Evolutionary conservation across 2,329 filamentous ascomycete genomes (phyloP).

Genomic region (Emergomyces pasteurianus): DNA sequence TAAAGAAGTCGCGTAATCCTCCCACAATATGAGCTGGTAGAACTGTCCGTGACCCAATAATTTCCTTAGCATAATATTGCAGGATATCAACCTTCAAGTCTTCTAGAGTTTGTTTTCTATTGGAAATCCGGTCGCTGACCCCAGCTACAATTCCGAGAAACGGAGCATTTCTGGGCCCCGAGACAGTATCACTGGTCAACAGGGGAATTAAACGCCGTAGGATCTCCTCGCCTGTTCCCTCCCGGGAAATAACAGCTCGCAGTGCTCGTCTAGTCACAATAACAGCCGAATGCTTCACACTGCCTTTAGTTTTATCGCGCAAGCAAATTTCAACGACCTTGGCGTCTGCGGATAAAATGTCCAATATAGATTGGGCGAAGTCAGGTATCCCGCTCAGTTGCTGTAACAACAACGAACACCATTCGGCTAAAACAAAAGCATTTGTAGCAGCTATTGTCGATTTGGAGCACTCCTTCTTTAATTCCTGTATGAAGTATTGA

Average conservation of each 20-base stretch:
- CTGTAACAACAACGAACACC: slow-evolving; percentile 71
- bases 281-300: slow-evolving; percentile 60
- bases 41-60: slow-evolving; percentile 63
- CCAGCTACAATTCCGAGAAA: slow-evolving; percentile 79
- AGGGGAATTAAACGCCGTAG: slow-evolving; percentile 51
- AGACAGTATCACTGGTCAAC: slow-evolving; percentile 56
- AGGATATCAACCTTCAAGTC: slow-evolving; percentile 60
- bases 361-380: slow-evolving; percentile 38
- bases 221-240: slow-evolving; percentile 46
- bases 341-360: slow-evolving; percentile 57
- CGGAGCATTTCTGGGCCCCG: slow-evolving; percentile 57
- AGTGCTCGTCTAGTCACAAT: slow-evolving; percentile 69
- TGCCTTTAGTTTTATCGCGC: slow-evolving; percentile 49
- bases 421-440: slow-evolving; percentile 82
- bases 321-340: slow-evolving; percentile 68
- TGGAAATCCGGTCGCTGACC: slow-evolving; percentile 61
- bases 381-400: slow-evolving; percentile 46
- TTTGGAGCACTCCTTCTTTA: slow-evolving; percentile 66
- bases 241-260: slow-evolving; percentile 55
- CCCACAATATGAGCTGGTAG: slow-evolving; percentile 61
- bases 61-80: slow-evolving; percentile 72
- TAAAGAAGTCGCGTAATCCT: slow-evolving; percentile 73
- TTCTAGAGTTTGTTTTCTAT: slow-evolving; percentile 51
- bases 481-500: slow-evolving; percentile 50
- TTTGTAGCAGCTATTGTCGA: slow-evolving; percentile 63